phyloP scores from a whole-genome alignment of 2,329 filamentous ascomycete genomes.

The Elsinoe perseae region DNA sequence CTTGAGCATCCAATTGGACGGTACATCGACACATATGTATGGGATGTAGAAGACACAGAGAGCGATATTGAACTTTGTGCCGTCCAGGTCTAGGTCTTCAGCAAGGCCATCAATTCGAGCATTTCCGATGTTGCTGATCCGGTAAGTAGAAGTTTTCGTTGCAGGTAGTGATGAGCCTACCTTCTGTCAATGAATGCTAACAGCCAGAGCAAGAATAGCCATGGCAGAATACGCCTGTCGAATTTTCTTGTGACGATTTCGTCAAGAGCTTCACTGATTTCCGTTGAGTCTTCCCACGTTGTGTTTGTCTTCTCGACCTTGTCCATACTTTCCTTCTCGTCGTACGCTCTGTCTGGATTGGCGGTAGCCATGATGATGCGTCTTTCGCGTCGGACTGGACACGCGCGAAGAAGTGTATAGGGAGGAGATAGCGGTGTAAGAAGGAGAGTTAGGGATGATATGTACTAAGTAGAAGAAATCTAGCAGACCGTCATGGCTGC shows the following conservation, averaged over 20 bases:
- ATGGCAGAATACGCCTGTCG: slow-evolving; percentile 38
- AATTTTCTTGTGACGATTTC: slow-evolving; percentile 36
- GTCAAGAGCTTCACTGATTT: slow-evolving; percentile 22
- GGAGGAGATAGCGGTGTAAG: background rate
- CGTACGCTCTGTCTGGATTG: background rate
- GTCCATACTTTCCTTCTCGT: slow-evolving; percentile 16
- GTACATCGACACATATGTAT: slow-evolving; percentile 33
- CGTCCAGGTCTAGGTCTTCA: slow-evolving; percentile 33
- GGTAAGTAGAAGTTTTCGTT: background rate
- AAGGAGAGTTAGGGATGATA: background rate
- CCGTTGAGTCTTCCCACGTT: slow-evolving; percentile 17
- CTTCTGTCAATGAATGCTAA: slow-evolving; percentile 42
- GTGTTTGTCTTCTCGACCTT: slow-evolving; percentile 19
- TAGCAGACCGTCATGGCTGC: background rate
- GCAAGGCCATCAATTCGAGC: slow-evolving; percentile 37
- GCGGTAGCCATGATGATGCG: background rate
- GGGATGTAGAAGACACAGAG: slow-evolving; percentile 40
- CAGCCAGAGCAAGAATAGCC: slow-evolving; percentile 41
- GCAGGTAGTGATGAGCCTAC: background rate
- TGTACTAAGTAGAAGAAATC: background rate
- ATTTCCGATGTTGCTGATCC: slow-evolving; percentile 33
- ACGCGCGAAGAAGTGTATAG: background rate
- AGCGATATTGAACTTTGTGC: slow-evolving; percentile 37
- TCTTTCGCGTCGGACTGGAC: background rate
- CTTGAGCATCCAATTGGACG: slow-evolving; percentile 30